A percentile compares a stretch with the other conserved stretches of the same genome.
Evolutionary conservation across 1,284 basidiomycete genomes (phyloP).

Genomic region (Leccinum pachyderme): DNA sequence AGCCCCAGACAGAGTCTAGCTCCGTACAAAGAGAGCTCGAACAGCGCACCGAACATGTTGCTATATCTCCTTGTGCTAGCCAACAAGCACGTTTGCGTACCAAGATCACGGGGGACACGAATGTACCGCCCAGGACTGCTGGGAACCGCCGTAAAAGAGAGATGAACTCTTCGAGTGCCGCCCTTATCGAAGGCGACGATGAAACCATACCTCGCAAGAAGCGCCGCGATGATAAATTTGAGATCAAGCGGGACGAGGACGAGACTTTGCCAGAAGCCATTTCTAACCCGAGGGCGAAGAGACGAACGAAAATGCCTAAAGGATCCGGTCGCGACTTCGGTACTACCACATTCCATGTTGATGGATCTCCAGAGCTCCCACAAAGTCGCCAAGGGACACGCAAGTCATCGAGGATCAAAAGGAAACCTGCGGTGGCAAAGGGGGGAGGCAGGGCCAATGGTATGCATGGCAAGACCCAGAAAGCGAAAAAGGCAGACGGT

Average conservation of each 20-base stretch:
- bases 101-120: slow-evolving; percentile 4
- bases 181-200: slow-evolving; percentile 18
- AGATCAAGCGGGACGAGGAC: neutral
- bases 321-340: slow-evolving; percentile 8
- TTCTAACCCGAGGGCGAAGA: slow-evolving; percentile 8
- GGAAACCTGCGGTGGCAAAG: slow-evolving; percentile 4
- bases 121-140: slow-evolving; percentile 12
- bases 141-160: slow-evolving; percentile 34
- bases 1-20: neutral
- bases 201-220: slow-evolving; percentile 26
- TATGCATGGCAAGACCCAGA: slow-evolving; percentile 6
- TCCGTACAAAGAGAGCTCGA: neutral
- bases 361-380: slow-evolving; percentile 11
- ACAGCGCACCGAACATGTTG: neutral
- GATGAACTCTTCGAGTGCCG: slow-evolving; percentile 2
- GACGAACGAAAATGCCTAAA: slow-evolving; percentile 17
- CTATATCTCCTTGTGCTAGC: neutral
- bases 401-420: slow-evolving; percentile 23
- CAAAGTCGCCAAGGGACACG: slow-evolving; percentile 12
- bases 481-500: slow-evolving; percentile 4
- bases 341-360: slow-evolving; percentile 6
- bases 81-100: neutral
- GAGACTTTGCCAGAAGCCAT: neutral
- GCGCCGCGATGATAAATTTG: slow-evolving; percentile 9
- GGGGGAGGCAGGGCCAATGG: slow-evolving; percentile 2